Base-by-base conservation (phyloP, 441 rosid genomes). In the Aleurites moluccanus region DNA sequence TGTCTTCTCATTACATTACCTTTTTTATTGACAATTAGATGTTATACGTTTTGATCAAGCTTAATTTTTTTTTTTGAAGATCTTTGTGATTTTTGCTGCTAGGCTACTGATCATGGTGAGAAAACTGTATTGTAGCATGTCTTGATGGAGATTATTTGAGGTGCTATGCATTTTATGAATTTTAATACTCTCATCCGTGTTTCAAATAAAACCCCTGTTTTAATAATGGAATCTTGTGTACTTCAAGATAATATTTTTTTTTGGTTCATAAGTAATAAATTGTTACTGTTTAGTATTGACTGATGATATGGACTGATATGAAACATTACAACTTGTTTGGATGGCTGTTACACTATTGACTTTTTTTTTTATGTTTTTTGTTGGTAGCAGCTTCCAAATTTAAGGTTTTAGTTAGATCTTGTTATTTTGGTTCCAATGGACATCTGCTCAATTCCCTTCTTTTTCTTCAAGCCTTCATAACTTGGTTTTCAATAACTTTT, bases 51-150 rank as follows among this genome's bases (percentile, higher is more conserved):
- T 95, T 56, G 99, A 95, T 18, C 98, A 95, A 76, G 98, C 95
- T 42, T 97, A 95, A n/a, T n/a, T n/a, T n/a, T n/a, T n/a, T 92
- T 92, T 70, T 95, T 95, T n/a, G 93, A 87, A 61, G 99, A 95
- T 71, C 93, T 95, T 5, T 92, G 92, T 69, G 98, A 88, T 77
- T 95, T 92, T 81, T 95, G 99, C 80, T 81, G 86, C 79, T 72
- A 86, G 72, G 91, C 89, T 23, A 97, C 97, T 50, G 98, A 92
- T 64, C 80, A 74, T 2, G 98, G 92, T 57, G 90, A 97, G 21
- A 91, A 93, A 78, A 90, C 80, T 5, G 81, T 95, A n/a, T 80
- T 95, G 85, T 89, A 16, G 93, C 95, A 0, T 98, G 99, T 38
- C 86, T 93, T 2, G 97, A 92, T 63, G 98, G 98, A 6, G 98